Evolutionary conservation across 78 protist genomes (phyloP).

Genomic region (Dictyostelium brefeldianum): DNA sequence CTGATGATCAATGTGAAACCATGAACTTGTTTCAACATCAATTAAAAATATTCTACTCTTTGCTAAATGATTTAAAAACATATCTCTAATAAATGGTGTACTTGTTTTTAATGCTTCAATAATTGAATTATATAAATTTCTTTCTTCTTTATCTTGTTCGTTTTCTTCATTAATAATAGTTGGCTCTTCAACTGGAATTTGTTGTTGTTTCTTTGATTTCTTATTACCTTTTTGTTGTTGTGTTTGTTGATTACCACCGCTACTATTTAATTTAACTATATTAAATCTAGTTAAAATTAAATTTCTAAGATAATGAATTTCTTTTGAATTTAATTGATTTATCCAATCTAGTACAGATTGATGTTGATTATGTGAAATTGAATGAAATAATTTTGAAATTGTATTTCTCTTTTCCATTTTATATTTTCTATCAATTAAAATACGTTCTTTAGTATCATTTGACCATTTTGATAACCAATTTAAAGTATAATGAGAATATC

Average conservation of each 20-base stretch:
- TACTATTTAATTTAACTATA: not conserved
- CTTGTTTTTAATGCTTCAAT: not conserved
- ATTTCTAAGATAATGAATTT: conserved; percentile 15
- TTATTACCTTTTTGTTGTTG: not conserved
- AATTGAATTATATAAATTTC: conserved; percentile 26
- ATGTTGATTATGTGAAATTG: conserved; percentile 35
- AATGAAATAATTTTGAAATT: conserved; percentile 17
- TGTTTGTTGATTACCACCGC: not conserved
- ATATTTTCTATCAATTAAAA: conserved; percentile 34
- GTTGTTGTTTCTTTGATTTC: not conserved
- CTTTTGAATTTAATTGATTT: not conserved
- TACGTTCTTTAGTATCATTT: conserved; percentile 41
- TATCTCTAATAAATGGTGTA: conserved; percentile 39
- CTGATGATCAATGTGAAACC: conserved; percentile 19
- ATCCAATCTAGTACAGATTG: conserved; percentile 18
- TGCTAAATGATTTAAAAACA: conserved; percentile 64
- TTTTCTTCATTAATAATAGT: not conserved
- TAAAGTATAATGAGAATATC: conserved; percentile 60
- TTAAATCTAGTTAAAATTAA: conserved; percentile 1
- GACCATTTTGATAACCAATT: conserved; percentile 54
- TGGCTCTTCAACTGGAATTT: not conserved
- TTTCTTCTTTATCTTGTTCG: not conserved
- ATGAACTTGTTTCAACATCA: conserved; percentile 28
- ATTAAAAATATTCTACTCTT: conserved; percentile 27
- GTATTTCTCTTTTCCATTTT: conserved; percentile 26